Evolutionary conservation across 169 alveolate genomes (phyloP).

Genomic region (Babesia microti): DNA sequence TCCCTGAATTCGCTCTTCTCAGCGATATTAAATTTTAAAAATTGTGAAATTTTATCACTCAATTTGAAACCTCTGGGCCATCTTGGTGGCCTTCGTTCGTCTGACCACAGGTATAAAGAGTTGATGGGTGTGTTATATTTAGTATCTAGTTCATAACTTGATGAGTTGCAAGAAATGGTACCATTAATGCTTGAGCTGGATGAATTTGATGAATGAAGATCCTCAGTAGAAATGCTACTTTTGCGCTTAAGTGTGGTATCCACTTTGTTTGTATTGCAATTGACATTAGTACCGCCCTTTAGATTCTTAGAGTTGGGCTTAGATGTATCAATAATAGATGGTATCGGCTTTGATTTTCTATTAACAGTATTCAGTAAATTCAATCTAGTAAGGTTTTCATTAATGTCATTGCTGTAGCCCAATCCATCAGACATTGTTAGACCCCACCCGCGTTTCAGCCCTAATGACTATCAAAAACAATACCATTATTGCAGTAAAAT

Average conservation of each 20-base stretch:
- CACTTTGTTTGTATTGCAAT: not conserved
- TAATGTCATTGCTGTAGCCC: too few relatives aligned
- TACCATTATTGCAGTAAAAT: too few relatives aligned
- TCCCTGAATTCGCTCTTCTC: conserved; percentile 49
- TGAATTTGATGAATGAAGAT: not conserved
- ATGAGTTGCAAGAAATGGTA: too few relatives aligned
- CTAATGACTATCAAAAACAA: too few relatives aligned
- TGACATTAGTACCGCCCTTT: not conserved
- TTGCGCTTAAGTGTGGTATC: not conserved
- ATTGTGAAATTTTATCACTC: conserved; percentile 45
- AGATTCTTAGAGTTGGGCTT: not conserved
- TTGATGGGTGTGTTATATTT: not conserved
- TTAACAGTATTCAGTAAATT: too few relatives aligned
- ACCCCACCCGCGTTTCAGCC: too few relatives aligned
- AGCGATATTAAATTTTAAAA: conserved; percentile 45
- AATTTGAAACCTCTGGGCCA: conserved; percentile 49
- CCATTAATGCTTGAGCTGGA: not conserved
- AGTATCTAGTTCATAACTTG: not conserved
- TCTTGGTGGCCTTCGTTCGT: conserved; percentile 44
- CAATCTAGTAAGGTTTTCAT: too few relatives aligned
- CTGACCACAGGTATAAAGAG: conserved; percentile 1
- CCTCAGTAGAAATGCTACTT: not conserved
- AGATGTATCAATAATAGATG: too few relatives aligned
- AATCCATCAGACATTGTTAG: too few relatives aligned
- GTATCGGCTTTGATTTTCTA: too few relatives aligned